Base-by-base conservation (phyloP, 1,284 basidiomycete genomes). In the Athelia psychrophila region DNA sequence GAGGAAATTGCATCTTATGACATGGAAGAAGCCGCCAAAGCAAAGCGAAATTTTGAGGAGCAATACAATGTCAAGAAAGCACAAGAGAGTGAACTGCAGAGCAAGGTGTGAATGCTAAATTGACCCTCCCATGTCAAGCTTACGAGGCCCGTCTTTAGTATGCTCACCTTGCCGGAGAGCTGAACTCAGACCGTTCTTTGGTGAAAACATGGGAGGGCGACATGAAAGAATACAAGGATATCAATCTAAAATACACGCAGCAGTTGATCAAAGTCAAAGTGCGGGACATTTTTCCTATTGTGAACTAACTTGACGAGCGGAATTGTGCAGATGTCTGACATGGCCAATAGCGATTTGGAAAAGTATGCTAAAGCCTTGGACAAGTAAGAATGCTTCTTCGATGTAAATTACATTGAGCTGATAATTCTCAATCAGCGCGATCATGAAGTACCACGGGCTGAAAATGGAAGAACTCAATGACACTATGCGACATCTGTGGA, bases 381-480 rank as follows among this genome's bases (percentile, higher is more conserved):
- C 73, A 92, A 91, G 95, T 93, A 62, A 64, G 83, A 68, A 8
- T 3, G n/a, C 36, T 42, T 2, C 25, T 47, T 36, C 30, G 22
- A 33, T 44, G 32, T 45, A 30, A 45, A 24, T 19, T 20, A 45
- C 16, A n/a, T 49, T 33, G 45, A n/a, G 24, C 51, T 49, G 54
- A 51, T 49, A 60, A 52, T 18, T 49, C n/a, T 47, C 22, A 46
- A 6, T 16, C 56, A 95, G 93, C 60, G 96, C 95, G 44, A 98
- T 99, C 70, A 95, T 99, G 90, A 92, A 92, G 68, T 99, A 97
- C 65, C 97, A 99, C 65, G 77, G 88, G n/a, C 80, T 98, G 64
- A 99, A 99, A 74, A 98, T 99, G 97, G 93, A 95, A 68, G 97
- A 99, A 77, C 95, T 99, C 64, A 99, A 99, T 64, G 93, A 96